phyloP scores from a whole-genome alignment of 2,329 filamentous ascomycete genomes.

The Calonectria ilicicola region DNA sequence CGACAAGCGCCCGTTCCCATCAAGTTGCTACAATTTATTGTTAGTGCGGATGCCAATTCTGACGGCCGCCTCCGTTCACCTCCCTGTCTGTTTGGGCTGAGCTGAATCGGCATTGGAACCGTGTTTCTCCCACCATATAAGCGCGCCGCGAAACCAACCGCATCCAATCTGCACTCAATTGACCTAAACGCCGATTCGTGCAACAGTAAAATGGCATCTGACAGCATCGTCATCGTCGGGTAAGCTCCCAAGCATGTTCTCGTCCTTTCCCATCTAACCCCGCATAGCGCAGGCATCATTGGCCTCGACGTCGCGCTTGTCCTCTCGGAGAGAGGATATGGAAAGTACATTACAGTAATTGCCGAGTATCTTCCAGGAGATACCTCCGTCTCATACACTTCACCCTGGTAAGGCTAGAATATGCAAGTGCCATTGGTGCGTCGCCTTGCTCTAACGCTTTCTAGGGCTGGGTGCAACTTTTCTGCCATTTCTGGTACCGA shows the following conservation, averaged over 20 bases:
- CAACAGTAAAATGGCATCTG: not conserved
- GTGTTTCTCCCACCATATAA: not conserved
- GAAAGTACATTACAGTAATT: conserved; percentile 49
- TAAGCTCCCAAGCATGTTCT: not conserved
- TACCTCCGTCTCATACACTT: conserved; percentile 52
- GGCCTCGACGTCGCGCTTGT: conserved; percentile 54
- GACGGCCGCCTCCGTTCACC: not conserved
- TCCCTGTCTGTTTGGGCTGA: not conserved
- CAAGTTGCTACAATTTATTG: not conserved
- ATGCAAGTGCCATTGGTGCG: too few species aligned
- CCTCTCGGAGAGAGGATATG: conserved; percentile 49
- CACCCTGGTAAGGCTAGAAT: conserved; percentile 50
- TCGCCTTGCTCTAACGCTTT: not conserved
- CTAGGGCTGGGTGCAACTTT: conserved; percentile 58
- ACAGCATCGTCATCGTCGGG: conserved; percentile 16
- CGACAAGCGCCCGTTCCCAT: not conserved
- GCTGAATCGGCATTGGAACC: not conserved
- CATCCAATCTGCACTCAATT: not conserved
- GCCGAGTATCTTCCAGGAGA: conserved; percentile 57
- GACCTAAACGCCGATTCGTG: not conserved
- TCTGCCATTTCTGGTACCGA: conserved; percentile 56
- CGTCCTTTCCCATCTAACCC: not conserved
- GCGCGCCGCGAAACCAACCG: not conserved
- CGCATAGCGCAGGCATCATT: conserved; percentile 51
- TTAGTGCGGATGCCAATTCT: conserved; percentile 2